A percentile compares a stretch with the other conserved stretches of the same genome.
phyloP scores from a whole-genome alignment of 306 rosid genomes.

The Sphenostylis stenocarpa region DNA sequence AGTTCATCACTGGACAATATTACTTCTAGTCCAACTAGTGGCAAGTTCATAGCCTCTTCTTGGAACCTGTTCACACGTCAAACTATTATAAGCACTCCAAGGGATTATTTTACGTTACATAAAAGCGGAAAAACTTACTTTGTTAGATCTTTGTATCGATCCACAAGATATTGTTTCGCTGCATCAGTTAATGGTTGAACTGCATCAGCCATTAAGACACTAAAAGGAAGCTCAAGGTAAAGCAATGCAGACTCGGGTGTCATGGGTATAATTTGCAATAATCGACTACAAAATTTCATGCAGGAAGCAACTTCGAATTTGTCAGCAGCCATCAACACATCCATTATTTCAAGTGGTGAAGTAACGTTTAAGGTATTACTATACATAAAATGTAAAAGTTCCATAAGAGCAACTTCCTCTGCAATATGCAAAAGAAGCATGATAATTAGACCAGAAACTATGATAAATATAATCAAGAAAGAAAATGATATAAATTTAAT shows the following conservation, averaged over 20 bases:
- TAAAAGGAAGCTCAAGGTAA: conserved; percentile 91
- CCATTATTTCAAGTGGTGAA: conserved; percentile 76
- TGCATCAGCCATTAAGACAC: conserved; percentile 90
- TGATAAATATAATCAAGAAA: not conserved
- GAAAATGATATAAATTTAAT: not conserved
- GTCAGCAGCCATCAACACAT: conserved; percentile 97
- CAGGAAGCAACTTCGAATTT: conserved; percentile 97
- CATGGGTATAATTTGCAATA: conserved; percentile 75
- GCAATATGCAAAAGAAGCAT: conserved; percentile 36
- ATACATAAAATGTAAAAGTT: conserved; percentile 91
- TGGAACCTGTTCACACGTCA: conserved; percentile 56
- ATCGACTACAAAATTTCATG: conserved; percentile 80
- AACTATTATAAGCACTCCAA: conserved; percentile 21
- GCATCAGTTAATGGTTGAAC: conserved; percentile 90
- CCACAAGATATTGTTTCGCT: conserved; percentile 86
- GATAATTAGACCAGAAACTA: conserved; percentile 6
- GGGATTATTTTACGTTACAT: too few species aligned
- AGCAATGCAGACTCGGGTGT: conserved; percentile 93
- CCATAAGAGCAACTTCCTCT: conserved; percentile 97
- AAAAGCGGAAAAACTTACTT: conserved; percentile 50
- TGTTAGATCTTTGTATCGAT: conserved; percentile 78
- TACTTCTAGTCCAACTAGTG: conserved; percentile 84
- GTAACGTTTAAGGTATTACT: conserved; percentile 53
- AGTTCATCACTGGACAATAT: conserved; percentile 80
- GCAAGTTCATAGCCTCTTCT: conserved; percentile 85